Percentiles rank a stretch among this genome's conserved stretches.
Conservation (phyloP, 106 monocot genomes). For the Allium sativum region DNA sequence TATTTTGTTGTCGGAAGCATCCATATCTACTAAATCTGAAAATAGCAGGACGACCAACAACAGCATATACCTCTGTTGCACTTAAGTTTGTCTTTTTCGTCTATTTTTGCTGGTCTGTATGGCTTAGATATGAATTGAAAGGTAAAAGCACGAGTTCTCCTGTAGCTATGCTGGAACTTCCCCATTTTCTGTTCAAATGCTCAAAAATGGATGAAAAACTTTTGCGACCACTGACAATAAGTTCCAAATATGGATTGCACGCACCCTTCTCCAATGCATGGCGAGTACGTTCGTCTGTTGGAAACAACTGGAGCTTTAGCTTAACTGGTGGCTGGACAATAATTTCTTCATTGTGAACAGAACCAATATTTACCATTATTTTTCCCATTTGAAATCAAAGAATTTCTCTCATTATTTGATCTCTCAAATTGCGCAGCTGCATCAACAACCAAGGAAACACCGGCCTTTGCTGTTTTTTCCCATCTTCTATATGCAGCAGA, state of each 20-base stretch:
- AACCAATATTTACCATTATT: conserved; percentile 1
- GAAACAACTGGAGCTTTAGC: conserved; percentile 88
- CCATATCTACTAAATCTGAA: conserved; percentile 39
- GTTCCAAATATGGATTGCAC: conserved; percentile 86
- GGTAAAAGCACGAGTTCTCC: conserved; percentile 80
- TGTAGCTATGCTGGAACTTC: conserved; percentile 45
- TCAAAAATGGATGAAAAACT: conserved; percentile 86
- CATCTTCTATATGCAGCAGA: conserved; percentile 86
- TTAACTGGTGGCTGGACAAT: conserved; percentile 34
- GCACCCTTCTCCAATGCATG: conserved; percentile 75
- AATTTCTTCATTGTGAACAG: conserved; percentile 18
- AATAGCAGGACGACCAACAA: conserved; percentile 56
- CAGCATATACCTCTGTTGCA: conserved; percentile 60
- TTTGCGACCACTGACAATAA: conserved; percentile 82
- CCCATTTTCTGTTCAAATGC: conserved; percentile 93
- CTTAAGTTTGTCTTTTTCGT: conserved; percentile 44
- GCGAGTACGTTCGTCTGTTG: conserved; percentile 67
- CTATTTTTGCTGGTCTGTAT: conserved; percentile 53
- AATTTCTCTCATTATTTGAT: conserved; percentile 17
- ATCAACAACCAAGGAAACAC: conserved; percentile 98
- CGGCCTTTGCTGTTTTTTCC: conserved; percentile 95
- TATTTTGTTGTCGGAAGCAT: background rate
- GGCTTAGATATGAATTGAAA: conserved; percentile 35
- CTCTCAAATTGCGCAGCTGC: conserved; percentile 87
- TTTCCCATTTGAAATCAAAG: conserved; percentile 7